Evolutionary conservation across 2,329 filamentous ascomycete genomes (phyloP), one percentile per base, ranked within the genome.

Genomic region (Beauveria sp.): DNA sequence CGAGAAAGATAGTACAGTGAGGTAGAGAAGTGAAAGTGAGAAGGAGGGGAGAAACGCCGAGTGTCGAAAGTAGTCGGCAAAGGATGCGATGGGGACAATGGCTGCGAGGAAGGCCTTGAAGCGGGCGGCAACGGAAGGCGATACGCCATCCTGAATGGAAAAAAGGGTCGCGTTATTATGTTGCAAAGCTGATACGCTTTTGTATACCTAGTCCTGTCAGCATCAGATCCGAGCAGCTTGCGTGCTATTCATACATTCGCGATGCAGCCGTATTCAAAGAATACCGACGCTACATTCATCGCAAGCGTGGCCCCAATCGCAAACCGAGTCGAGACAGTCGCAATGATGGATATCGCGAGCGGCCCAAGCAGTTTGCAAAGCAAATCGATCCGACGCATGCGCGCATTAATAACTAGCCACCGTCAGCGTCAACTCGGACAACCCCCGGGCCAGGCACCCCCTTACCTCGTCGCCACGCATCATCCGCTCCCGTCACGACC

Each of bases 381-480:
- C 5, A 87, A 74, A 63, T 87, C 84, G 50, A 87, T 86, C 5
- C 84, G 79, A n/a, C 84, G 78, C 80, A 87, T 85, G n/a, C 76
- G 75, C 2, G 83, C 79, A 67, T 86, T 87, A 28, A 86, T 69
- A 7, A 72, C 76, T 73, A 63, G 43, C 34, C 18, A 59, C 64
- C 20, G 60, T 45, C 42, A 48, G 67, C 63, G 5, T 64, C 66
- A 9, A 71, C 67, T 9, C 72, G 66, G 5, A 70, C 68, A 38
- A 6, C 14, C 12, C 5, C 14, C 31, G 1, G 31, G 31, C 10
- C 10, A 31, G 34, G 83, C 12, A 20, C 0, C 42, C 12, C 18
- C 16, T 26, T 31, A 59, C 56, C 56, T 51, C 56, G 22, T 16
- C 56, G 56, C 56, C 56, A 59, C 8, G 16, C 48, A 16, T 59